phyloP scores from a whole-genome alignment of 352 stramenopile species.

The Phytopythium kandeliae region DNA sequence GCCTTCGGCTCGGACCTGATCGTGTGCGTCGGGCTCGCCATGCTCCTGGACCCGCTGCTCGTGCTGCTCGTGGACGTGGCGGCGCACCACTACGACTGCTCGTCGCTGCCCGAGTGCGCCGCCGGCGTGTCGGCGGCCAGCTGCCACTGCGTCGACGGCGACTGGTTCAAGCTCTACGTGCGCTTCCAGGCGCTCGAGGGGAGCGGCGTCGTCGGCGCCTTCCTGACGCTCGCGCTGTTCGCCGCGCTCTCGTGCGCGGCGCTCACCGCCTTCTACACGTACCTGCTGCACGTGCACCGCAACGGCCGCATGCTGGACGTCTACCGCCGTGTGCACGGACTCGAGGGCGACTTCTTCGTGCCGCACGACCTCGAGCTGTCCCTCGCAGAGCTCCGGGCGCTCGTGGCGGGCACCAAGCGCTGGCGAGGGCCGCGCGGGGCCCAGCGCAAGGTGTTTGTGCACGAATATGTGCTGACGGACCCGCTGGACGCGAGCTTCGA shows the following conservation, averaged over 20 bases:
- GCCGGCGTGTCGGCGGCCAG: conserved; percentile 28
- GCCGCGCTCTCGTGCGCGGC: conserved; percentile 47
- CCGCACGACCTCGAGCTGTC: conserved; percentile 88
- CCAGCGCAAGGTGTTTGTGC: conserved; percentile 74
- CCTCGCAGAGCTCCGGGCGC: conserved; percentile 54
- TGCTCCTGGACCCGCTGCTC: conserved; percentile 78
- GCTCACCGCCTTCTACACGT: conserved; percentile 58
- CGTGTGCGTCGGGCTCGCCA: conserved; percentile 65
- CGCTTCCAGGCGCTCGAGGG: conserved; percentile 69
- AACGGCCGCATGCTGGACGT: conserved; percentile 88
- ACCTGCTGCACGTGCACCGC: conserved; percentile 86
- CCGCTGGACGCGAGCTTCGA: conserved; percentile 53
- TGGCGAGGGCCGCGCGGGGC: conserved; percentile 58
- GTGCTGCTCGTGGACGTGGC: conserved; percentile 73
- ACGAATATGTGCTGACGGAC: conserved; percentile 74
- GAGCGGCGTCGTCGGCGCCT: conserved; percentile 70
- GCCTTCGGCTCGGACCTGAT: conserved; percentile 74
- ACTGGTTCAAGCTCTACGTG: conserved; percentile 88
- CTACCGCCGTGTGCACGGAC: conserved; percentile 71
- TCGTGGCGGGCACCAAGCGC: conserved; percentile 50
- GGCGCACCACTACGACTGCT: conserved; percentile 76
- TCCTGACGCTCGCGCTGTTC: conserved; percentile 79
- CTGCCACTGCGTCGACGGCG: conserved; percentile 70
- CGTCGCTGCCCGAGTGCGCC: conserved; percentile 27
- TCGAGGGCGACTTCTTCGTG: conserved; percentile 75